Conservation (phyloP, 768 basidiomycete genomes). For the Lentinula sp. region DNA sequence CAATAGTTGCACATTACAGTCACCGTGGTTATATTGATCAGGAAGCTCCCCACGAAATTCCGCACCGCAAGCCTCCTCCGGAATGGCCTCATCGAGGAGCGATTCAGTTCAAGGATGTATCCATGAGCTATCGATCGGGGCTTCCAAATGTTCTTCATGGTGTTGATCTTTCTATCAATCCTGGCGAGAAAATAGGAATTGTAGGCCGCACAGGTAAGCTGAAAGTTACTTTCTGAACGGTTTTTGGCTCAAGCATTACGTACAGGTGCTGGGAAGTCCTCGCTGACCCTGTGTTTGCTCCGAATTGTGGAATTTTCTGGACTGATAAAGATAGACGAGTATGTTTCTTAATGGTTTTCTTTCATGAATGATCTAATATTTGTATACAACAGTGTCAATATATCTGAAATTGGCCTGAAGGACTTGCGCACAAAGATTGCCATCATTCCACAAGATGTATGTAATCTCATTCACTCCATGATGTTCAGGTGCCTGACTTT, state of each 20-base stretch:
- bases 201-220: constrained; percentile 42
- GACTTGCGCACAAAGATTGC: constrained; percentile 55
- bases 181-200: constrained; percentile 74
- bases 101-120: constrained; percentile 55
- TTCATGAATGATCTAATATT: constrained; percentile 2
- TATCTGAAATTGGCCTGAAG: constrained; percentile 59
- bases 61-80: constrained; percentile 43
- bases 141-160: constrained; percentile 69
- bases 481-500: background rate
- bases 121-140: constrained; percentile 61
- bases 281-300: constrained; percentile 60
- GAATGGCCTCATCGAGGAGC: constrained; percentile 61
- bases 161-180: constrained; percentile 50
- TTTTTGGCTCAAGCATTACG: background rate
- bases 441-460: constrained; percentile 65
- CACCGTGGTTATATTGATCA: constrained; percentile 44
- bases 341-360: constrained; percentile 8
- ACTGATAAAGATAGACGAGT: constrained; percentile 60
- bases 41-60: constrained; percentile 61
- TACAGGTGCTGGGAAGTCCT: constrained; percentile 52
- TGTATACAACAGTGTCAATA: constrained; percentile 42
- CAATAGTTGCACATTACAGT: constrained; percentile 48
- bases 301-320: constrained; percentile 67
- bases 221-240: background rate
- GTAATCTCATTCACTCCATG: constrained; percentile 14